A percentile compares a stretch with the other conserved stretches of the same genome.
These are phyloP conservation scores for Tephrocybe rancida DNA, from an alignment of 768 basidiomycete species.

Conservation along the genomic window DNA sequence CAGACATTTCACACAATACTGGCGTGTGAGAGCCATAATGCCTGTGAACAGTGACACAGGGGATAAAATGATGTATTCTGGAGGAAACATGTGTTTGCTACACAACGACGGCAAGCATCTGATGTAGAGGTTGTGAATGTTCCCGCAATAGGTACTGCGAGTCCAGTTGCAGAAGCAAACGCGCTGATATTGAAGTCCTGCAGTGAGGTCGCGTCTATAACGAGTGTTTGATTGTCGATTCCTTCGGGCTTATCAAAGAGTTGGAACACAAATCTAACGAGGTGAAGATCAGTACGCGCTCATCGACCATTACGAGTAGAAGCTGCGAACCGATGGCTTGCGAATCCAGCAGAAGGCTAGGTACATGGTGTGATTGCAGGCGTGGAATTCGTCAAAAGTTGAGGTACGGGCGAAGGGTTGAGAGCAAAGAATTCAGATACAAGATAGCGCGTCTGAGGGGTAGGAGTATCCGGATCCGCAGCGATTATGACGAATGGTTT, in stretches of 20 bases:
- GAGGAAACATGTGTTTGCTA: no score
- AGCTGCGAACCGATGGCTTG: slow-evolving; percentile 40
- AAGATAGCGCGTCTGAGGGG: slow-evolving; percentile 35
- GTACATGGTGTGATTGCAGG: slow-evolving; percentile 44
- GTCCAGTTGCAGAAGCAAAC: slow-evolving; percentile 31
- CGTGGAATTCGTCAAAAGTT: slow-evolving; percentile 34
- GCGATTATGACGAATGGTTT: slow-evolving; percentile 34
- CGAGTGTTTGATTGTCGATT: slow-evolving; percentile 30
- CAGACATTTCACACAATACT: no score
- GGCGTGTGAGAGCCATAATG: not conserved
- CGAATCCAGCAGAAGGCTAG: slow-evolving; percentile 43
- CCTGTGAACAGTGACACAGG: not conserved
- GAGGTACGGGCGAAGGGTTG: not conserved
- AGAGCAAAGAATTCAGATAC: slow-evolving; percentile 30
- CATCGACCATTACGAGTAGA: slow-evolving; percentile 27
- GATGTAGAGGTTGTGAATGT: slow-evolving; percentile 39
- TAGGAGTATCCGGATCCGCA: slow-evolving; percentile 38
- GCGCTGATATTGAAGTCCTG: slow-evolving; percentile 31
- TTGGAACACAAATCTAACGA: slow-evolving; percentile 18
- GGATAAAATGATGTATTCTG: no score
- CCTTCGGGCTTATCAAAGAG: slow-evolving; percentile 33
- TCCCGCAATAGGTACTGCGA: slow-evolving; percentile 36
- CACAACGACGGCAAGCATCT: slow-evolving; percentile 2
- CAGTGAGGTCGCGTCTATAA: slow-evolving; percentile 26
- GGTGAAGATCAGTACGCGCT: not conserved